Conservation (phyloP, 1,139 yeast genomes). For the Entelexis sorbosivorans region DNA sequence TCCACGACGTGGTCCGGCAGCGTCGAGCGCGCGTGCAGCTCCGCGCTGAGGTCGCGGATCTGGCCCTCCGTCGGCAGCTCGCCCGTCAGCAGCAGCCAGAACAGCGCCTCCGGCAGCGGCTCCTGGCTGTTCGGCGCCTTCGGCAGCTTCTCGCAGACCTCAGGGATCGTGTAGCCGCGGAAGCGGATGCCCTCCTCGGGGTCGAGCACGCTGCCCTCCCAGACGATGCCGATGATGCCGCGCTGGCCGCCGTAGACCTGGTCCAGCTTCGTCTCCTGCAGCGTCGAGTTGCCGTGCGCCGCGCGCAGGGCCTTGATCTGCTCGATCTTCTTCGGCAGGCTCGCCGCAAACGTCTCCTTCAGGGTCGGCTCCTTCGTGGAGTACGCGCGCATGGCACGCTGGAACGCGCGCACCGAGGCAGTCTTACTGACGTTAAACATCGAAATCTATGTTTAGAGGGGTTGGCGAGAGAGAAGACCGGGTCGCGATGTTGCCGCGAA, state of each 20-base stretch:
- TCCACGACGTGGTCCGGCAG: conserved; percentile 46
- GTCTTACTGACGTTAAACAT: conserved; percentile 17
- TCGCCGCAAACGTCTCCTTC: conserved; percentile 86
- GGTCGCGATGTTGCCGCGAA: neutral
- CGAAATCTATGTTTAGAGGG: neutral
- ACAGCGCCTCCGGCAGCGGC: conserved; percentile 53
- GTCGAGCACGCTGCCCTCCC: conserved; percentile 99
- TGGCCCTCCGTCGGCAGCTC: conserved; percentile 49
- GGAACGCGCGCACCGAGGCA: conserved; percentile 11
- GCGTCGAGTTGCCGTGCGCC: conserved; percentile 77
- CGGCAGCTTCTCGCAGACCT: conserved; percentile 84
- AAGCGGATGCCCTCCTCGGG: conserved; percentile 97
- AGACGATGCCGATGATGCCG: conserved; percentile 93
- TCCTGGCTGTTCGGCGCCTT: conserved; percentile 74
- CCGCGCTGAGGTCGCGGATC: conserved; percentile 43
- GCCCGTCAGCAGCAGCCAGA: conserved; percentile 55
- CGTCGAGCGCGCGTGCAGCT: conserved; percentile 47
- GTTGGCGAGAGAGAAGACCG: neutral
- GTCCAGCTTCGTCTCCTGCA: conserved; percentile 88
- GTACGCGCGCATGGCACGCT: conserved; percentile 24
- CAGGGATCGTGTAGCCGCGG: conserved; percentile 97
- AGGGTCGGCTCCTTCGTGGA: conserved; percentile 44
- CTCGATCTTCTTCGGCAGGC: conserved; percentile 84
- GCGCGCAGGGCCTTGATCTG: conserved; percentile 81
- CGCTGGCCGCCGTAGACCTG: conserved; percentile 99